A percentile compares a stretch with the other conserved stretches of the same genome.
These are phyloP conservation scores for Tripidium arundinaceum DNA, from an alignment of 202 grass and related monocot species.

Conservation along the genomic window DNA sequence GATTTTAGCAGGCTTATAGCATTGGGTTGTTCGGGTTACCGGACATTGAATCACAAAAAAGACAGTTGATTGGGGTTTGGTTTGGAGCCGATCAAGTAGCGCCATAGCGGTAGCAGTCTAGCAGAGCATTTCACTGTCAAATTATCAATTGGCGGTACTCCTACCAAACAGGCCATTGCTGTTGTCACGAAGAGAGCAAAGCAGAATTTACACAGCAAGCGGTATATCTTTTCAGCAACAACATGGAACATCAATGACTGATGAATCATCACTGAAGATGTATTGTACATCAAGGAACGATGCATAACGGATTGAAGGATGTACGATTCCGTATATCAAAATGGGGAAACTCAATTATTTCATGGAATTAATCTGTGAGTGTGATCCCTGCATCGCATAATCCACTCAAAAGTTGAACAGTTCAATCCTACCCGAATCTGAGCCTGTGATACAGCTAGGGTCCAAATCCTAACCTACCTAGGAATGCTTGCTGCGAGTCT, in stretches of 20 bases:
- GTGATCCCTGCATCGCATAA: not conserved
- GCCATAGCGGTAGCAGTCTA: not conserved
- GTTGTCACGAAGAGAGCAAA: not conserved
- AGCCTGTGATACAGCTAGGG: not conserved
- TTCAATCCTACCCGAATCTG: not conserved
- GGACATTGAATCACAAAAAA: not conserved
- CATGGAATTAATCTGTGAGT: not conserved
- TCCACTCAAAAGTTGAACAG: not conserved
- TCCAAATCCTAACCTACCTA: not conserved
- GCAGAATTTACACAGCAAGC: not conserved
- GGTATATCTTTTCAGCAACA: not conserved
- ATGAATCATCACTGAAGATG: not conserved
- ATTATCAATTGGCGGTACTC: not conserved
- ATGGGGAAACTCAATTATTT: not conserved
- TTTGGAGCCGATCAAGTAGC: not conserved
- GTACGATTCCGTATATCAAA: not conserved
- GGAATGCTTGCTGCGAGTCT: not conserved
- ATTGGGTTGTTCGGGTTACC: too few species aligned
- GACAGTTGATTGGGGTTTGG: not conserved
- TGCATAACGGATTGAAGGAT: not conserved
- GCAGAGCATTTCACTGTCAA: not conserved
- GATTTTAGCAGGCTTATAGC: not conserved
- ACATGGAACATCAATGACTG: not conserved
- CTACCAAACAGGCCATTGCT: not conserved
- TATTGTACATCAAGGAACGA: not conserved